Base-by-base conservation (phyloP, 441 rosid genomes). In the Populus tomentosa region DNA sequence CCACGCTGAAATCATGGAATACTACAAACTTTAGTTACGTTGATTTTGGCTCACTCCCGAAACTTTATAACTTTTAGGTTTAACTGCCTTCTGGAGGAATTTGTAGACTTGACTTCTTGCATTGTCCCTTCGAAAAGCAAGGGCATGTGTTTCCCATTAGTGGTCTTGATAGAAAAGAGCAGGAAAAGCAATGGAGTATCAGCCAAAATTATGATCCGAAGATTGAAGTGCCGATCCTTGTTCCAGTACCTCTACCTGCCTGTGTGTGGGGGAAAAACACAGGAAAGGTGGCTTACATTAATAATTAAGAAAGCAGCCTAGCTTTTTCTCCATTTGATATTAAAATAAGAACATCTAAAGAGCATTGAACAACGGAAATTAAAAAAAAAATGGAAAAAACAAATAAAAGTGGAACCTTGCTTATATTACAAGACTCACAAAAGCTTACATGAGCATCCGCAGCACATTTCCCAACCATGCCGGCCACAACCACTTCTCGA, bases 391-490 rank as follows among this genome's bases (percentile, higher is more conserved):
- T 0, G 9, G 11, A 10, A 10, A 38, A 73, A 70, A 56, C 59
- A 69, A 69, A 69, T 73, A 74, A 42, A 56, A 67, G 63, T 28
- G 68, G 56, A 76, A 76, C 78, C 75, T 83, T 73, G 63, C 87
- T 83, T 87, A 77, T 64, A 78, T 56, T 71, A 70, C 83, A 82
- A 80, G 88, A 79, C 73, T 65, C 35, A 38, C 26, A 73, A 85
- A 84, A 75, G 79, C 79, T 80, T 75, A 62, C 72, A 50, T 7
- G 40, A 18, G 70, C 40, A 75, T 23, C 78, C 69, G 24, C 26
- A 30, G 69, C 87, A 80, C 87, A 80, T 82, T 79, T 80, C 75
- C 82, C 84, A 32, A 85, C 59, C 74, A 69, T 75, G 74, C 46
- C 77, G 64, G 73, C 78, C 76, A 79, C 63, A 26, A 33, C 10